Evolutionary conservation across 768 basidiomycete genomes (phyloP), one percentile per base, ranked within the genome.

Genomic region (Boletus reticuloceps): DNA sequence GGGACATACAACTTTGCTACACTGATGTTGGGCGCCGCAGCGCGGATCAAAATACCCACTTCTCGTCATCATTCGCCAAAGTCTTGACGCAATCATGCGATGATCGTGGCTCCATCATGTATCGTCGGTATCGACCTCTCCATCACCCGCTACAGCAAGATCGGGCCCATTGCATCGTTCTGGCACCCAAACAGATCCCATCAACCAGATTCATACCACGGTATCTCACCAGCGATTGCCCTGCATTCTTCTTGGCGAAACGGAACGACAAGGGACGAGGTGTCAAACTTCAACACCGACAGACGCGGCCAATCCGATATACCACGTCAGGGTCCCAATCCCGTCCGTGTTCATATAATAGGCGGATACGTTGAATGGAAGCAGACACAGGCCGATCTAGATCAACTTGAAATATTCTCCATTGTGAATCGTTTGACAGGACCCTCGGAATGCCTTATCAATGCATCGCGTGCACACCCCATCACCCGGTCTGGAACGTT

Each of bases 401-500:
- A 34, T 34, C 4, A 20, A 16, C 29, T 32, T 9, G 32, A 32
- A 14, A 36, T 5, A 3, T 25, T 25, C 9, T 37, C 37, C 49
- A 45, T 31, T 31, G 19, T 20, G 10, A 10, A 38, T 17, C 9
- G 17, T 19, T 42, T 25, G 58, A 44, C 47, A 51, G 51, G 31
- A 51, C 47, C 50, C 39, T 16, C 34, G n/a, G 34, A 29, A 51
- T 47, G 41, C 2, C 19, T 14, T 16, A 29, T 32, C 44, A 4
- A 6, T 36, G 34, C 13, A 36, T 36, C 14, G 14, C 34, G 3
- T 36, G 29, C 13, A 14, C 17, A 6, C 38, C 17, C 38, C n/a
- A 39, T 39, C 38, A 14, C 39, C 42, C 16, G 7, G 49, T 47
- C 58, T 60, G 22, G 53, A 55, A 31, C 53, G 53, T 34, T 55